Base-by-base conservation (phyloP, 768 basidiomycete species). In the Cystofilobasidium capitatum region DNA sequence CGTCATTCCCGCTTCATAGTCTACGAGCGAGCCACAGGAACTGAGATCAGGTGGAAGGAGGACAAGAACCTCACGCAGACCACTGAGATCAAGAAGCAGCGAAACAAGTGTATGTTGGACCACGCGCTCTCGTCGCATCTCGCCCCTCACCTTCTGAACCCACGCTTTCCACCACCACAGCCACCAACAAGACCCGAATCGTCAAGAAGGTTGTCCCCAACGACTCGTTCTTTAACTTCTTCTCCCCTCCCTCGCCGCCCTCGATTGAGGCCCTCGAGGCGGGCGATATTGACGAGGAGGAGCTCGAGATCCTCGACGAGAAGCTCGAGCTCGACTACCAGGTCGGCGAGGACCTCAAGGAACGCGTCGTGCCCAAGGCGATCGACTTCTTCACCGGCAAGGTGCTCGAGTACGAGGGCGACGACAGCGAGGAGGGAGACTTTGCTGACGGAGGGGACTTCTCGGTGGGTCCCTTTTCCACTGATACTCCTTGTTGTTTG, bases 141-240 rank as follows among this genome's bases (percentile, higher is more conserved):
- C 6, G 10, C 40, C 2, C 0, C 24, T 29, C 39, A 55, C 22
- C 24, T 61, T 13, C 36, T 44, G 26, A 33, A 63, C 29, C 36
- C 40, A 22, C 40, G 17, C 42, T n/a, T 49, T 33, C 36, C 61
- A 31, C 10, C 44, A 9, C 17, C 20, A n/a, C 64, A 81, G 80
- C 79, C 71, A 81, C 80, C 65, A 79, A 79, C 75, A 79, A 79
- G 70, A 81, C 80, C 54, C 78, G 81, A 51, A 76, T 79, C 61
- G 77, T 81, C 74, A 78, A 78, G 78, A 97, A 97, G 81, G 87
- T 88, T 8, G 86, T 84, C 72, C 89, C 91, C 12, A 86, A 88
- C 8, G 89, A 93, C 39, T 97, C 94, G 17, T 98, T 99, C 83
- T 99, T 99, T 87, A 91, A 91, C 83, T 99, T 98, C 81, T 99